Conservation (phyloP, 352 stramenopile genomes). For the Pythium guiyangense region DNA sequence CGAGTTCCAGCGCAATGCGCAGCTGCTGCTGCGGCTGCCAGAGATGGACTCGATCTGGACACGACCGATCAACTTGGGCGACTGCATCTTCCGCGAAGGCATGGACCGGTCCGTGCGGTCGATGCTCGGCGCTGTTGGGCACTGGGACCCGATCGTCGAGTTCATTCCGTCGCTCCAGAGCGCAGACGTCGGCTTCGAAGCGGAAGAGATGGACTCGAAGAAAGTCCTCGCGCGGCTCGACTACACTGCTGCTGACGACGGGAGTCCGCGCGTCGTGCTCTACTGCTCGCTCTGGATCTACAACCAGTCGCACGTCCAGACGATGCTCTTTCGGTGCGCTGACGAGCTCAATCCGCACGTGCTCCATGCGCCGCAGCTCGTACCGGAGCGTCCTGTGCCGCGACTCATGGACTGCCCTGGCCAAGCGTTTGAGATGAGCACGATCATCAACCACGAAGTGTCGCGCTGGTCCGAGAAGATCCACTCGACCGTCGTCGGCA, state of each 20-base stretch:
- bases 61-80: conserved; percentile 55
- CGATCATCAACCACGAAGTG: conserved; percentile 78
- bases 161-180: conserved; percentile 59
- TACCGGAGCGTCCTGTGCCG: conserved; percentile 63
- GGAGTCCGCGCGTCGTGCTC: conserved; percentile 76
- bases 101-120: conserved; percentile 66
- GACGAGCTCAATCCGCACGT: conserved; percentile 39
- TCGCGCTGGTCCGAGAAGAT: conserved; percentile 86
- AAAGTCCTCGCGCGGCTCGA: conserved; percentile 74
- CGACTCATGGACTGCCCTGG: conserved; percentile 79
- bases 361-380: conserved; percentile 57
- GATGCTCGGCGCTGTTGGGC: conserved; percentile 46
- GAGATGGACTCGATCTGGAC: conserved; percentile 88
- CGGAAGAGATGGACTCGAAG: conserved; percentile 58
- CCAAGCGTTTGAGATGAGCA: conserved; percentile 85
- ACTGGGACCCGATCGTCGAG: conserved; percentile 65
- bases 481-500: conserved; percentile 77
- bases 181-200: conserved; percentile 54
- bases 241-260: conserved; percentile 78
- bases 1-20: conserved; percentile 76
- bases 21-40: conserved; percentile 64
- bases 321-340: conserved; percentile 66
- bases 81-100: conserved; percentile 79
- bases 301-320: conserved; percentile 85
- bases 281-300: conserved; percentile 88